Evolutionary conservation across 345 rosid species (phyloP).

Genomic region (Bruguiera gymnorhiza): DNA sequence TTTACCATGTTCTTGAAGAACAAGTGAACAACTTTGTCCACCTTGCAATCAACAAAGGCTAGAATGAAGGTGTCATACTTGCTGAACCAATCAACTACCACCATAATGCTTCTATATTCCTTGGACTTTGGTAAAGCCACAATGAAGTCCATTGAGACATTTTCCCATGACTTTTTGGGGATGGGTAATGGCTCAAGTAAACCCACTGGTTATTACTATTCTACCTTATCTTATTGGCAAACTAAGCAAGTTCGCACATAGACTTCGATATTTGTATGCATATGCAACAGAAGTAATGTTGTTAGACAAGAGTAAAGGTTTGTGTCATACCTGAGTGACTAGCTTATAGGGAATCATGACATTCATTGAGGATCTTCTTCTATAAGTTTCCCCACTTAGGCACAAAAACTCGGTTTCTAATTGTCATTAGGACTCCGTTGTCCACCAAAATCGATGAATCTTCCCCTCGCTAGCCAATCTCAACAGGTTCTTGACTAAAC

Average conservation of each 20-base stretch:
- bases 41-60: neutral
- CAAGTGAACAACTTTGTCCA: too few relatives aligned
- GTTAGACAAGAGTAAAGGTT: neutral
- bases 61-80: neutral
- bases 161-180: neutral
- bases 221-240: neutral
- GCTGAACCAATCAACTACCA: neutral
- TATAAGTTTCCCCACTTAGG: neutral
- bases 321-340: neutral
- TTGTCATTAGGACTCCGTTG: too few relatives aligned
- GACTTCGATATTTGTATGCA: neutral
- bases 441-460: too few relatives aligned
- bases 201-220: neutral
- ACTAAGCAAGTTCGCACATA: neutral
- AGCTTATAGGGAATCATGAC: neutral
- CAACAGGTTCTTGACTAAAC: fast-evolving
- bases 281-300: too few relatives aligned
- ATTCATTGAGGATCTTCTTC: neutral
- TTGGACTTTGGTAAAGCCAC: neutral
- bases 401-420: neutral
- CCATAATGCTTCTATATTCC: neutral
- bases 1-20: too few relatives aligned
- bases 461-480: too few relatives aligned
- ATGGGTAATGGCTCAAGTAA: too few relatives aligned
- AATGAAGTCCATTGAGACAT: neutral